A percentile compares a stretch with the other conserved stretches of the same genome.
Conservation (phyloP, 768 basidiomycete genomes). For the Amyloporia xantha region DNA sequence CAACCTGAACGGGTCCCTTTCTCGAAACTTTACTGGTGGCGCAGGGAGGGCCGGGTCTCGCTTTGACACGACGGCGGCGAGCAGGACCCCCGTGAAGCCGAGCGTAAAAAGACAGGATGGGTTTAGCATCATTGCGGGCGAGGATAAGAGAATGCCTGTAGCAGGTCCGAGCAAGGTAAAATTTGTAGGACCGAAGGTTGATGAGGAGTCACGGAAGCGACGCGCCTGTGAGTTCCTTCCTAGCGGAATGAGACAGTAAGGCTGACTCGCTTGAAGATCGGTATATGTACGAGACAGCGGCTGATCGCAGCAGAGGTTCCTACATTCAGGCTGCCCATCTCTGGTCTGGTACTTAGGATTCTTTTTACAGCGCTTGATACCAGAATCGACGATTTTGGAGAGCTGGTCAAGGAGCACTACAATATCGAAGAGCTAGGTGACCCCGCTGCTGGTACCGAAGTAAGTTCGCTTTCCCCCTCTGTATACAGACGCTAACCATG, state of each 20-base stretch:
- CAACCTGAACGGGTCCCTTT: constrained; percentile 15
- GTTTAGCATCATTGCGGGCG: constrained; percentile 3
- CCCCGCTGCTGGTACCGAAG: constrained; percentile 54
- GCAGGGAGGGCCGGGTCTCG: constrained; percentile 7
- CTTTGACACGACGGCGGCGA: neutral
- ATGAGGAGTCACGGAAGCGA: constrained; percentile 29
- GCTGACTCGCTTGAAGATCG: constrained; percentile 53
- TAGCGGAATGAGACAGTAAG: no score
- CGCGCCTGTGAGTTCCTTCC: constrained; percentile 57
- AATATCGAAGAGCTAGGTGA: constrained; percentile 71
- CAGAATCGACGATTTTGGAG: constrained; percentile 80
- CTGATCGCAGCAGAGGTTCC: constrained; percentile 75
- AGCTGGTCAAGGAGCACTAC: constrained; percentile 66
- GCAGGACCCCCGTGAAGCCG: constrained; percentile 6
- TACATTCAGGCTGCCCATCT: neutral
- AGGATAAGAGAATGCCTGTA: constrained; percentile 8
- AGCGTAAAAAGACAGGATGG: constrained; percentile 12
- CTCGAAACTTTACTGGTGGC: constrained; percentile 9
- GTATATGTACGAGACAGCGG: constrained; percentile 93
- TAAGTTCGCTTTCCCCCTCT: constrained; percentile 16
- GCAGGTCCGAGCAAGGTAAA: constrained; percentile 24
- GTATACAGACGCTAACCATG: neutral
- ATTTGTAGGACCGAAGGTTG: constrained; percentile 26
- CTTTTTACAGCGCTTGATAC: constrained; percentile 68
- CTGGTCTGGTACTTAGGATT: neutral